phyloP scores from a whole-genome alignment of 495 filamentous ascomycete species.

The Penicillium canescens region DNA sequence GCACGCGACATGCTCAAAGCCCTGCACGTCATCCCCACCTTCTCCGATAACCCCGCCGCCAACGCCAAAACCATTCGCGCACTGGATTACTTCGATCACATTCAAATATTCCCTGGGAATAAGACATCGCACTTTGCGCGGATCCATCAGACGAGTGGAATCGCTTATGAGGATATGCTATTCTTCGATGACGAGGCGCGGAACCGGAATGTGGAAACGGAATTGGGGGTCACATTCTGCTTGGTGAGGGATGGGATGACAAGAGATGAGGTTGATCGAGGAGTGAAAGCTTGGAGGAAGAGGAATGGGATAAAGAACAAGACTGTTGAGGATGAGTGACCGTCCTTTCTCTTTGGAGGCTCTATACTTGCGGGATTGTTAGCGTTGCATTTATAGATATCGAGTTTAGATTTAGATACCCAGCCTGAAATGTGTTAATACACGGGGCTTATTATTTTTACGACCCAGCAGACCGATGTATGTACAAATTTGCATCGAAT shows the following conservation, averaged over 20 bases:
- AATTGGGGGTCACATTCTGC: conserved; percentile 79
- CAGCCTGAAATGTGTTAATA: too few species aligned
- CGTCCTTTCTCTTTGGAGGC: too few species aligned
- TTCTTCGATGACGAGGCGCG: conserved; percentile 95
- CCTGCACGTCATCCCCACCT: conserved; percentile 62
- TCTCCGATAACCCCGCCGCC: conserved; percentile 39
- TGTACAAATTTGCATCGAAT: too few species aligned
- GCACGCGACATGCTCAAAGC: conserved; percentile 78
- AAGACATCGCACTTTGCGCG: conserved; percentile 84
- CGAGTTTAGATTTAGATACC: too few species aligned
- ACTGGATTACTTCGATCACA: conserved; percentile 74
- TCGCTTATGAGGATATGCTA: conserved; percentile 77
- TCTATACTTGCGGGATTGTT: too few species aligned
- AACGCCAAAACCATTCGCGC: conserved; percentile 49
- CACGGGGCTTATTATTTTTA: too few species aligned
- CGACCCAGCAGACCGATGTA: too few species aligned
- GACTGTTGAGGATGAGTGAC: conserved; percentile 11
- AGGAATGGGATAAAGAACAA: conserved; percentile 55
- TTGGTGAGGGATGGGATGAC: conserved; percentile 79
- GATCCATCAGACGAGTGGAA: conserved; percentile 64
- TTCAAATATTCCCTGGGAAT: conserved; percentile 87
- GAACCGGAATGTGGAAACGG: conserved; percentile 80
- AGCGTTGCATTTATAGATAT: too few species aligned
- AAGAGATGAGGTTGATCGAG: conserved; percentile 75
- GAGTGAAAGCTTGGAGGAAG: conserved; percentile 80